phyloP scores from a whole-genome alignment of 768 basidiomycete genomes.

The Boletellus ananiceps region DNA sequence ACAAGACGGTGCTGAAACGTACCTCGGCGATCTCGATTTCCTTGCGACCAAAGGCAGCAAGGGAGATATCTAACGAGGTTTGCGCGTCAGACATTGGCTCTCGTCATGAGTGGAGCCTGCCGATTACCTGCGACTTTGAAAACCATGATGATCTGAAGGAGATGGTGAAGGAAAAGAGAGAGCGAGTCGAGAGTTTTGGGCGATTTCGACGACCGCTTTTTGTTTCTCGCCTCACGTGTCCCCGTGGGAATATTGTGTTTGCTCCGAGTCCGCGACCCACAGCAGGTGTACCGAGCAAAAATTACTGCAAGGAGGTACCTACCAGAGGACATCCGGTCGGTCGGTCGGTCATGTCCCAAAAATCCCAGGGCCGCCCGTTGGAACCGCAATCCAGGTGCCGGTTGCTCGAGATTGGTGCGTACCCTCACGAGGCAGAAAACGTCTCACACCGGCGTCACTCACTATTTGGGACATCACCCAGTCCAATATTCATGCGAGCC shows the following conservation, averaged over 20 bases:
- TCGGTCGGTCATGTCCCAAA: conserved; percentile 1
- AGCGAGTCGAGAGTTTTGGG: conserved; percentile 14
- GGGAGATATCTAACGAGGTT: conserved; percentile 67
- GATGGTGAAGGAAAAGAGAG: conserved; percentile 26
- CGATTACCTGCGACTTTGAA: conserved; percentile 85
- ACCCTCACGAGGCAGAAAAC: not conserved
- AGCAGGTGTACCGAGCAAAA: not conserved
- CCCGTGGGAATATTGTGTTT: conserved; percentile 22
- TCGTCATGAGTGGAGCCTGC: not conserved
- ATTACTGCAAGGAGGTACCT: no score
- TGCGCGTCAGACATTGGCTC: not conserved
- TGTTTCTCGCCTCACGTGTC: conserved; percentile 30
- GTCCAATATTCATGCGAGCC: conserved; percentile 63
- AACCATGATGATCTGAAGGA: conserved; percentile 46
- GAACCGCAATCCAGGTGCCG: conserved; percentile 39
- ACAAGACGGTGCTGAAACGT: conserved; percentile 20
- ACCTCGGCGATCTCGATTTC: conserved; percentile 99
- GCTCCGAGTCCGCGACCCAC: not conserved
- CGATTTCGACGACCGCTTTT: conserved; percentile 24
- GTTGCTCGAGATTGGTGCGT: conserved; percentile 54
- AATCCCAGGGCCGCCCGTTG: not conserved
- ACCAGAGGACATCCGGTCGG: not conserved
- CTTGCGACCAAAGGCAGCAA: conserved; percentile 99
- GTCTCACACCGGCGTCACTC: conserved; percentile 1
- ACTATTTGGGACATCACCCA: conserved; percentile 6